These are phyloP conservation scores for Nakaseomyces bracarensis DNA, from an alignment of 1,139 yeast genomes.

Conservation along the genomic window DNA sequence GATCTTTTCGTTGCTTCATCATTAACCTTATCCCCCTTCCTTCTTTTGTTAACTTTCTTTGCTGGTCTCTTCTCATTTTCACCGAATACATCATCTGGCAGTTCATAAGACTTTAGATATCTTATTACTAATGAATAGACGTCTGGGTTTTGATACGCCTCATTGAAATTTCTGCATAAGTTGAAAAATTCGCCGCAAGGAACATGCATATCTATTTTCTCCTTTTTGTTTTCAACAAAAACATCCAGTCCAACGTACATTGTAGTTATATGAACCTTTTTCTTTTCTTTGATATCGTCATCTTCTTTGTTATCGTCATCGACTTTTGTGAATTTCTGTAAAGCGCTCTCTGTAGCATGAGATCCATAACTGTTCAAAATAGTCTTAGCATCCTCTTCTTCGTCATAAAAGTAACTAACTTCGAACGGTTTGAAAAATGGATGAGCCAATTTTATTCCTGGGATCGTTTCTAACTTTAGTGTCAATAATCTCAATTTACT, in stretches of 20 bases:
- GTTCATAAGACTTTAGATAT: conserved; percentile 69
- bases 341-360: conserved; percentile 37
- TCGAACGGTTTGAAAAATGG: conserved; percentile 80
- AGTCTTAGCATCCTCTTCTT: conserved; percentile 46
- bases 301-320: conserved; percentile 34
- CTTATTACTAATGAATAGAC: conserved; percentile 54
- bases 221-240: conserved; percentile 45
- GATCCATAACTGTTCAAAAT: conserved; percentile 52
- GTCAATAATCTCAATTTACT: conserved; percentile 76
- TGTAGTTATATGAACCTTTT: conserved; percentile 58
- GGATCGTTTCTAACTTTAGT: conserved; percentile 66
- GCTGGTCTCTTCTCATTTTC: conserved; percentile 72
- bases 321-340: conserved; percentile 31
- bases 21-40: conserved; percentile 64
- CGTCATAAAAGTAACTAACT: conserved; percentile 44
- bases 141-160: conserved; percentile 54
- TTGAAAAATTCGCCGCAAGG: conserved; percentile 87
- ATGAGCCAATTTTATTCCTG: conserved; percentile 75
- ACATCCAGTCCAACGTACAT: conserved; percentile 75
- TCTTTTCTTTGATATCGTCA: conserved; percentile 27
- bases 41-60: conserved; percentile 47
- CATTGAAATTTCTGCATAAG: conserved; percentile 65
- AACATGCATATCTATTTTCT: conserved; percentile 72
- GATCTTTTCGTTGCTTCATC: conserved; percentile 57
- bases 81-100: conserved; percentile 76